These are phyloP conservation scores for Euphorbia schlechtendalii DNA, from an alignment of 441 rosid species.

Conservation along the genomic window DNA sequence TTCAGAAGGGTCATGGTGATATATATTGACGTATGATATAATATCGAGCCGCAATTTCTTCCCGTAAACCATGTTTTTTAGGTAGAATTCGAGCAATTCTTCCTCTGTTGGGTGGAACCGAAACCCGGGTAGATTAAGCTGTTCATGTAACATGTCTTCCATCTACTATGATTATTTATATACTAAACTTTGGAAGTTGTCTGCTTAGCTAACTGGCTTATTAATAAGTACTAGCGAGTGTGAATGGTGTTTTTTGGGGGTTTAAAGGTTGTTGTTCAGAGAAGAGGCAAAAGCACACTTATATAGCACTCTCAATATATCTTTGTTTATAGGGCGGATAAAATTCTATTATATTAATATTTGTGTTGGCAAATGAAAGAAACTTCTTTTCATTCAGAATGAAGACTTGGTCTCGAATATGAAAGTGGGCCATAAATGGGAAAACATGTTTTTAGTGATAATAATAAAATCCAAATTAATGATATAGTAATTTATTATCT, in stretches of 20 bases:
- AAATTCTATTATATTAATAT: too few species aligned
- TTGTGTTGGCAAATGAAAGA: background rate
- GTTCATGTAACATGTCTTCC: conserved; percentile 29
- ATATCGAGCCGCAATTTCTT: conserved; percentile 40
- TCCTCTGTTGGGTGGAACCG: conserved; percentile 93
- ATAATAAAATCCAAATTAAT: too few species aligned
- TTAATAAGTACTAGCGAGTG: too few species aligned
- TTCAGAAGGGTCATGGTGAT: conserved; percentile 74
- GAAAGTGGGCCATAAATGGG: background rate
- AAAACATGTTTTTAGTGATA: too few species aligned
- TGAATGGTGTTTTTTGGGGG: too few species aligned
- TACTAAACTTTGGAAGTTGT: background rate
- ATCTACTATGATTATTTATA: conserved; percentile 2
- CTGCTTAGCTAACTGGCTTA: background rate
- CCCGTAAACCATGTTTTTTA: conserved; percentile 60
- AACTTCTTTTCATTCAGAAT: background rate
- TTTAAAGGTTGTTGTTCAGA: too few species aligned
- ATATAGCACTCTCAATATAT: too few species aligned
- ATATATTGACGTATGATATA: conserved; percentile 67
- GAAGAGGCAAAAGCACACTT: too few species aligned
- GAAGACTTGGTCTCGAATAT: conserved; percentile 40
- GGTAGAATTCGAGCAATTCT: conserved; percentile 84
- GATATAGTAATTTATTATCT: too few species aligned
- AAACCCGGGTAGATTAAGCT: conserved; percentile 73
- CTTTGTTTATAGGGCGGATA: too few species aligned